Base-by-base conservation (phyloP, 192 early-diverging fungal genomes). In the Helicostylum pulchrum region DNA sequence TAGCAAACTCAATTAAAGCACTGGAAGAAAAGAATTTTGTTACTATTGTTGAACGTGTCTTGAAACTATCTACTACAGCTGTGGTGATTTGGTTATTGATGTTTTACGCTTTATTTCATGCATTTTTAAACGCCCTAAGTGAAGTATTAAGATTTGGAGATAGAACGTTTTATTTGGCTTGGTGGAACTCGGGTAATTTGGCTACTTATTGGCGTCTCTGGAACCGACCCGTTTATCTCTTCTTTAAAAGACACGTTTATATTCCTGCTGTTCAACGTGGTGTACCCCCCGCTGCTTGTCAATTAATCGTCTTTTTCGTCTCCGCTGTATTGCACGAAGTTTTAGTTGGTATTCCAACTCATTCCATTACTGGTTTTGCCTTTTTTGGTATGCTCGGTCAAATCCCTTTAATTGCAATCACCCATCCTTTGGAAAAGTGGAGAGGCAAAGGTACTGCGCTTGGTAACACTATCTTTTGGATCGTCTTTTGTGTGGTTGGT, bases 301-400 rank as follows among this genome's bases (percentile, higher is more conserved):
- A 83, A 43, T 61, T 91, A 30, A 70, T 83, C 6, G 90, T 92
- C 7, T 95, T 95, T 56, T 71, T 84, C 48, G 72, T 94, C 26
- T 94, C 92, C n/a, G 94, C 94, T 0, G 64, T 92, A 23, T 74
- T 95, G 64, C 94, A 95, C 68, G 93, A 95, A 80, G 76, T 92
- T 49, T 65, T 95, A 60, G 84, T 95, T 58, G 93, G 92, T 49
- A 79, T 94, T 43, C 92, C 93, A 6, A 92, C 89, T 0, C 86
- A 92, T 68, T 84, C 83, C 51, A 66, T 95, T 20, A 85, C 78
- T 53, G 93, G 93, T 17, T 90, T 84, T 73, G 92, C 93, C 2
- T 94, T 94, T 70, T 74, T 81, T 17, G 90, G 87, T 32, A 92
- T 92, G 88, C 76, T 90, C 63, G 76, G 77, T 58, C 90, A 92